A percentile compares a stretch with the other conserved stretches of the same genome.
phyloP scores from a whole-genome alignment of 768 basidiomycete species.

The Podaxis sp. region DNA sequence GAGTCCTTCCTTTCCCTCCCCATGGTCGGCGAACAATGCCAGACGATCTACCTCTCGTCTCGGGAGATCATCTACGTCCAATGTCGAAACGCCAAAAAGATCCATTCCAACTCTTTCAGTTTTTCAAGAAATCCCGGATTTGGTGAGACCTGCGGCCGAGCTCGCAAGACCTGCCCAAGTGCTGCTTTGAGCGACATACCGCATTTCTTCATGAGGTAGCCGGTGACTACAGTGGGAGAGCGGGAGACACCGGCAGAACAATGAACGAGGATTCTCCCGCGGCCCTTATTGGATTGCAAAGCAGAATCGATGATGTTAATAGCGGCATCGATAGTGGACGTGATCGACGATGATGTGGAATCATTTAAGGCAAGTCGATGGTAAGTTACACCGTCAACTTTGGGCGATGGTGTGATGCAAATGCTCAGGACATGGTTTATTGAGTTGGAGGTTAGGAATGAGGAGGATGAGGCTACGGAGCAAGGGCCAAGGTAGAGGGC shows the following conservation, averaged over 20 bases:
- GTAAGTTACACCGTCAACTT: slow-evolving; percentile 33
- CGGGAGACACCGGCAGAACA: slow-evolving; percentile 46
- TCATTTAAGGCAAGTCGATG: slow-evolving; percentile 39
- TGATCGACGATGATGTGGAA: slow-evolving; percentile 29
- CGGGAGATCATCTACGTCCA: slow-evolving; percentile 36
- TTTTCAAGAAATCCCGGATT: slow-evolving; percentile 44
- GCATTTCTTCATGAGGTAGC: slow-evolving; percentile 38
- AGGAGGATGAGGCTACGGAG: slow-evolving; percentile 34
- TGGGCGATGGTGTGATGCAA: slow-evolving; percentile 31
- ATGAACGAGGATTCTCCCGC: slow-evolving; percentile 40
- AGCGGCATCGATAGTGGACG: slow-evolving; percentile 26
- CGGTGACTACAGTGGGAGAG: slow-evolving; percentile 41
- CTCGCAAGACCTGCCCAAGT: slow-evolving; percentile 32
- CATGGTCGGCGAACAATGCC: slow-evolving; percentile 28
- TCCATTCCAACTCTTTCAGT: slow-evolving; percentile 36
- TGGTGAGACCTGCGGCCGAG: slow-evolving; percentile 38
- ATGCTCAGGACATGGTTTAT: slow-evolving; percentile 44
- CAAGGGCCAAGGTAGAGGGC: slow-evolving; percentile 42
- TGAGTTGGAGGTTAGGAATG: slow-evolving; percentile 31
- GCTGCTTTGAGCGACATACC: slow-evolving; percentile 38
- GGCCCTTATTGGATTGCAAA: slow-evolving; percentile 22
- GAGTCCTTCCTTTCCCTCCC: neutral
- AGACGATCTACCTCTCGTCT: slow-evolving; percentile 31
- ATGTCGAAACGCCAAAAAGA: slow-evolving; percentile 26
- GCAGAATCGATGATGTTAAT: slow-evolving; percentile 30